Conservation (phyloP, 768 basidiomycete species). For the Agaricus subrufescens region DNA sequence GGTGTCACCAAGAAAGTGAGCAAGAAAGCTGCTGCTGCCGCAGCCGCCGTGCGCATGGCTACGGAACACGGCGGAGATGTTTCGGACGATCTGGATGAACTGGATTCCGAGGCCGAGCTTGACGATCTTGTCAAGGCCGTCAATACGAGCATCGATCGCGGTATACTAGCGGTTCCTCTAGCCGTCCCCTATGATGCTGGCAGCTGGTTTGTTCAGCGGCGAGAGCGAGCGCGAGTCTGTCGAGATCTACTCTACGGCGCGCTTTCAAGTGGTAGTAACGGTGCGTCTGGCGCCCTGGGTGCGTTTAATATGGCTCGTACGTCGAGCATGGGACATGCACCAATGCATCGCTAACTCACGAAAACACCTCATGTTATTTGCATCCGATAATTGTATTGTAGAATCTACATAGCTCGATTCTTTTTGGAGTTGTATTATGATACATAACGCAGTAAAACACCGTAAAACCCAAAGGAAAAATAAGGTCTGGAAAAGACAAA, state of each 20-base stretch:
- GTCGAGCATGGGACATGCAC: slow-evolving; percentile 21
- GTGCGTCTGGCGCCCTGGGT: slow-evolving; percentile 23
- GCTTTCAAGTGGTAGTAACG: slow-evolving; percentile 34
- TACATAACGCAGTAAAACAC: neutral
- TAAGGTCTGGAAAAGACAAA: neutral
- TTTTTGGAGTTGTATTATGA: neutral
- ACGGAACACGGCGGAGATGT: slow-evolving; percentile 52
- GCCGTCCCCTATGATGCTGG: slow-evolving; percentile 71
- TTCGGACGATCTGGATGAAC: slow-evolving; percentile 67
- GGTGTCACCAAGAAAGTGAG: slow-evolving; percentile 51
- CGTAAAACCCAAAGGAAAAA: slow-evolving; percentile 5
- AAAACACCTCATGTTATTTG: neutral
- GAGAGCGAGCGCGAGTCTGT: slow-evolving; percentile 61
- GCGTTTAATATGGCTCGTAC: slow-evolving; percentile 27
- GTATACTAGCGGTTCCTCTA: slow-evolving; percentile 58
- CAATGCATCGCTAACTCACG: slow-evolving; percentile 12
- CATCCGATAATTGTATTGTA: slow-evolving; percentile 4
- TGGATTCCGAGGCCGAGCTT: slow-evolving; percentile 84
- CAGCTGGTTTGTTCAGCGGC: slow-evolving; percentile 77
- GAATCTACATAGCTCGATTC: neutral
- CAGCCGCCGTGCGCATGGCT: slow-evolving; percentile 43
- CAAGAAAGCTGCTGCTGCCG: slow-evolving; percentile 56
- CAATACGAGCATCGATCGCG: slow-evolving; percentile 48
- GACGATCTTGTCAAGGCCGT: slow-evolving; percentile 68
- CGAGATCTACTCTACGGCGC: slow-evolving; percentile 55